These are phyloP conservation scores for Phylloporus sp. DNA, from an alignment of 768 basidiomycete species.

Conservation along the genomic window DNA sequence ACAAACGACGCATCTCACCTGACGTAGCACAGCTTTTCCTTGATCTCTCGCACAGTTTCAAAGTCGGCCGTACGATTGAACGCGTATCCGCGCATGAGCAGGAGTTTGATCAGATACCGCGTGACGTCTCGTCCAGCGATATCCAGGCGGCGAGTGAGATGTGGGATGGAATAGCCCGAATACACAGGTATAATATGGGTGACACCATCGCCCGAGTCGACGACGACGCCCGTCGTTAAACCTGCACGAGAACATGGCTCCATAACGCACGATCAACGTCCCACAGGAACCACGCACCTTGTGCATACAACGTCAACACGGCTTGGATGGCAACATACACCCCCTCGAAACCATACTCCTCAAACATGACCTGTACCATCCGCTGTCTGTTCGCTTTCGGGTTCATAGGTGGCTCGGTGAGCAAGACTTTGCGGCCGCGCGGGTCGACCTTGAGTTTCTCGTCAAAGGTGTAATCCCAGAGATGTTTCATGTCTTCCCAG, in stretches of 20 bases:
- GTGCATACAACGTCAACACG: conserved; percentile 95
- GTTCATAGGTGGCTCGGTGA: conserved; percentile 99
- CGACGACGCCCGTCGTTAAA: conserved; percentile 96
- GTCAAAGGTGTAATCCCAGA: conserved; percentile 98
- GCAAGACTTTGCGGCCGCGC: conserved; percentile 77
- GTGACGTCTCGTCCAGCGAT: conserved; percentile 99
- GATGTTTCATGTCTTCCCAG: conserved; percentile 98
- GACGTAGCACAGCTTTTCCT: conserved; percentile 98
- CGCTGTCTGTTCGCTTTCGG: conserved; percentile 86
- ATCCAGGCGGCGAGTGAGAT: conserved; percentile 89
- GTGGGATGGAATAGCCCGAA: conserved; percentile 93
- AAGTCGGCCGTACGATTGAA: conserved; percentile 99
- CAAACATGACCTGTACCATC: conserved; percentile 99
- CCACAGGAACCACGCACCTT: conserved; percentile 58
- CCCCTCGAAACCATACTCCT: conserved; percentile 93
- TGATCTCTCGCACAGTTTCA: conserved; percentile 97
- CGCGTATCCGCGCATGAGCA: conserved; percentile 99
- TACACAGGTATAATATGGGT: conserved; percentile 99
- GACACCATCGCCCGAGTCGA: conserved; percentile 98
- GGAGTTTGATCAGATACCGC: conserved; percentile 97
- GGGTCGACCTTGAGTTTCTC: conserved; percentile 92
- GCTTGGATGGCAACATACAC: conserved; percentile 99
- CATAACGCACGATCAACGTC: not conserved
- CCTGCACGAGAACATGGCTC: conserved; percentile 44
- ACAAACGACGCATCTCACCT: conserved; percentile 47